phyloP scores from a whole-genome alignment of 2,329 filamentous ascomycete genomes.

The Helotiales sp. region DNA sequence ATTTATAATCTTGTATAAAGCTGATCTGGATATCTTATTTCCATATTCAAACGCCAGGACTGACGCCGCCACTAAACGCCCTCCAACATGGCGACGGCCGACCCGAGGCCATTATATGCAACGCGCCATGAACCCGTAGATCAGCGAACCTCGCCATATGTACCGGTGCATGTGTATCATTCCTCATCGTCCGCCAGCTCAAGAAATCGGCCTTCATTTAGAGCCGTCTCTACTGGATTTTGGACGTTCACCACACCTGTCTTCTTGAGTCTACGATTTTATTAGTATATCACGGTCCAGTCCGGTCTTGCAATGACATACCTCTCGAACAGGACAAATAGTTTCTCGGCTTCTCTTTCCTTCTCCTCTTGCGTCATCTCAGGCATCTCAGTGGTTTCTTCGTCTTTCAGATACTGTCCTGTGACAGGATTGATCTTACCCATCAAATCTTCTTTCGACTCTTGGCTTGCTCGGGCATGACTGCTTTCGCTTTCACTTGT shows the following conservation, averaged over 20 bases:
- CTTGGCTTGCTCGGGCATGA: slow-evolving; percentile 28
- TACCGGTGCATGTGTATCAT: slow-evolving; percentile 2
- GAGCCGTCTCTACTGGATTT: slow-evolving; percentile 32
- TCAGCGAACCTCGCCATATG: neutral
- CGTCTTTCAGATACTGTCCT: slow-evolving; percentile 32
- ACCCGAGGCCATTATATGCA: neutral
- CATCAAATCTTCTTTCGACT: slow-evolving; percentile 26
- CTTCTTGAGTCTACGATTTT: slow-evolving; percentile 26
- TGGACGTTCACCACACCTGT: slow-evolving; percentile 33
- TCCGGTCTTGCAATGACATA: slow-evolving; percentile 9
- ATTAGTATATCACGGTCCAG: slow-evolving; percentile 9
- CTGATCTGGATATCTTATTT: neutral
- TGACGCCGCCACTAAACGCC: neutral
- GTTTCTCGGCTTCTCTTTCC: slow-evolving; percentile 63
- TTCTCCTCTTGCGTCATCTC: slow-evolving; percentile 92
- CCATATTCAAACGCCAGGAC: neutral
- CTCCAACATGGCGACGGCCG: no score
- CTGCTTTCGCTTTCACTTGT: slow-evolving; percentile 22
- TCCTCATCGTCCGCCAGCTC: slow-evolving; percentile 33
- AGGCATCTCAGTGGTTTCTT: slow-evolving; percentile 46
- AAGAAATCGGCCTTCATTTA: slow-evolving; percentile 31
- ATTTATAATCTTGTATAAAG: no score
- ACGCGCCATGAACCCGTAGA: neutral
- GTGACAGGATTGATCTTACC: slow-evolving; percentile 33
- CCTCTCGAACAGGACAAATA: slow-evolving; percentile 37